Evolutionary conservation across 2,329 filamentous ascomycete genomes (phyloP).

Genomic region (Pseudopyrenochaeta lycopersici): DNA sequence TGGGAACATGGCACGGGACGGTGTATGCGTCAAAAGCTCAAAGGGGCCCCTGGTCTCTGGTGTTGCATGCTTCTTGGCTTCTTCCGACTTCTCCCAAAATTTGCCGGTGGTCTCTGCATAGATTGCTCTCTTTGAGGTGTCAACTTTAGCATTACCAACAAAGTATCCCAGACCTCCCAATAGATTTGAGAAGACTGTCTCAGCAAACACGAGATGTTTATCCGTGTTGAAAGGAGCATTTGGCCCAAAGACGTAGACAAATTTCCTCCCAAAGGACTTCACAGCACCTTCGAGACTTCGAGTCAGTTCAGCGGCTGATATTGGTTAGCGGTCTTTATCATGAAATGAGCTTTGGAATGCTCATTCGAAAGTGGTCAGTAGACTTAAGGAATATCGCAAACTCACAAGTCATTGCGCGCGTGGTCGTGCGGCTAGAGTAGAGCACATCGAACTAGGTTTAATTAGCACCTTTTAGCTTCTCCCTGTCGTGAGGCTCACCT

Average conservation of each 20-base stretch:
- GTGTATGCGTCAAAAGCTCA: conserved; percentile 87
- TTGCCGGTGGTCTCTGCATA: conserved; percentile 93
- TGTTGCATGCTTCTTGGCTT: conserved; percentile 73
- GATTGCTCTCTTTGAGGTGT: conserved; percentile 84
- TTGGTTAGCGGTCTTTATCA: conserved; percentile 14
- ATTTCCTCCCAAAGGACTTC: conserved; percentile 75
- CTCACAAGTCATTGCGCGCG: conserved; percentile 60
- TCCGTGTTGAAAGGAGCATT: conserved; percentile 77
- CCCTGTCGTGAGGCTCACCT: conserved; percentile 50
- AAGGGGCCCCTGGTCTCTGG: conserved; percentile 79
- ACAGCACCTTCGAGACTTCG: conserved; percentile 71
- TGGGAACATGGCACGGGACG: conserved; percentile 92
- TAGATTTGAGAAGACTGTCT: conserved; percentile 89
- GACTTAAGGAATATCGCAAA: neutral
- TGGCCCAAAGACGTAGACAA: conserved; percentile 73
- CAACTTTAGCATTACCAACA: conserved; percentile 82
- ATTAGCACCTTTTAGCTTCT: neutral
- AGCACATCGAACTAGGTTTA: conserved; percentile 80
- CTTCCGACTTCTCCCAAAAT: conserved; percentile 90
- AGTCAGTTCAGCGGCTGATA: conserved; percentile 67
- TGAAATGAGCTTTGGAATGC: too few species aligned
- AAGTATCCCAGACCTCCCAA: conserved; percentile 95
- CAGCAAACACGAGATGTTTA: conserved; percentile 78
- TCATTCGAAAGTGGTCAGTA: too few species aligned
- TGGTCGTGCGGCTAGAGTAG: conserved; percentile 81